These are phyloP conservation scores for Cordyceps javanica DNA, from an alignment of 2,329 filamentous ascomycete species.

Conservation along the genomic window DNA sequence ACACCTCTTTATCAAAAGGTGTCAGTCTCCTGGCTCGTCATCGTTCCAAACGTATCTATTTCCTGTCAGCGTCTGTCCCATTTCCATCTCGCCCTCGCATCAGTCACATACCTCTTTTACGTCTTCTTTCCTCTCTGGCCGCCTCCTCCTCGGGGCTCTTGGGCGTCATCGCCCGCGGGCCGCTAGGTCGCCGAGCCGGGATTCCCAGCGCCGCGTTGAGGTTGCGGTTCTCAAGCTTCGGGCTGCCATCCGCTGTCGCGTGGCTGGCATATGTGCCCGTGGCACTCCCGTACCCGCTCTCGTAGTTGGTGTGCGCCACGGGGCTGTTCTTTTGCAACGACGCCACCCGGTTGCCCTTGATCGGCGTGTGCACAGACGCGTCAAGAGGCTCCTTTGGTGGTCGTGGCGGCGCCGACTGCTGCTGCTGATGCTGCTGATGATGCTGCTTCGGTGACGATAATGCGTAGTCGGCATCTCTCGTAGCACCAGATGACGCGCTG, in stretches of 20 bases:
- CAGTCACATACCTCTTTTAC: slow-evolving; percentile 48
- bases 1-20: slow-evolving; percentile 37
- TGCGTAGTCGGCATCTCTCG: slow-evolving; percentile 38
- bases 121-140: slow-evolving; percentile 40
- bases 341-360: slow-evolving; percentile 40
- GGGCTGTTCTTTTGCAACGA: slow-evolving; percentile 51
- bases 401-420: slow-evolving; percentile 43
- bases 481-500: slow-evolving; percentile 34
- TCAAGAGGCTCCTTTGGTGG: slow-evolving; percentile 59
- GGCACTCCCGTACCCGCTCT: slow-evolving; percentile 47
- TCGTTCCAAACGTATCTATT: slow-evolving; percentile 47
- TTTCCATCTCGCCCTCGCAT: background rate
- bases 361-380: slow-evolving; percentile 36
- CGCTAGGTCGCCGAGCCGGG: slow-evolving; percentile 49
- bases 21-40: slow-evolving; percentile 47
- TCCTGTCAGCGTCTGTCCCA: slow-evolving; percentile 12
- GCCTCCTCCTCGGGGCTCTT: slow-evolving; percentile 44
- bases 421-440: slow-evolving; percentile 24
- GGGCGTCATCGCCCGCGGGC: slow-evolving; percentile 56
- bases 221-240: slow-evolving; percentile 51
- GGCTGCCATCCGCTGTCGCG: slow-evolving; percentile 42
- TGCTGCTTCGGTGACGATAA: slow-evolving; percentile 34
- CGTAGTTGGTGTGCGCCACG: slow-evolving; percentile 49
- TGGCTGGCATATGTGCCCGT: slow-evolving; percentile 43
- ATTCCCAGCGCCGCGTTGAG: slow-evolving; percentile 47